phyloP scores from a whole-genome alignment of 331 rosid genomes.

The Rhamnella rubrinervis region DNA sequence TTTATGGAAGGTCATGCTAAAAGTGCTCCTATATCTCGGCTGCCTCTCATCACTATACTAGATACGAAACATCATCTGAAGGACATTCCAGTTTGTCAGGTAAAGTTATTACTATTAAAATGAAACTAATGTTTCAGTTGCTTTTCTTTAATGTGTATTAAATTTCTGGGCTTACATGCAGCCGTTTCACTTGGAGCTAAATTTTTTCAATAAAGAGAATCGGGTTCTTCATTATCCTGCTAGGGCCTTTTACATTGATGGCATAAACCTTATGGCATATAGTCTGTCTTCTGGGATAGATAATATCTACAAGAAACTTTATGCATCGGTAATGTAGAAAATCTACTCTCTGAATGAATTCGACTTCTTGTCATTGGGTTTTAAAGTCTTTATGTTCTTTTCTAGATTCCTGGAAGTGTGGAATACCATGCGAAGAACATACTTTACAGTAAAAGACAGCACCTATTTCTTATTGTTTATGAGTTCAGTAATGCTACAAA shows the following conservation, averaged over 20 bases:
- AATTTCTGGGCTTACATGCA: slow-evolving; percentile 41
- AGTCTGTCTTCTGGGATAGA: slow-evolving; percentile 74
- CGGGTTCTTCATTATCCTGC: slow-evolving; percentile 96
- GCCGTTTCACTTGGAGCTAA: slow-evolving; percentile 97
- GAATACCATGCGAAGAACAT: slow-evolving; percentile 76
- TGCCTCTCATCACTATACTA: slow-evolving; percentile 80
- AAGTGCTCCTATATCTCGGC: slow-evolving; percentile 85
- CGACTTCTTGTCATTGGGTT: slow-evolving; percentile 21
- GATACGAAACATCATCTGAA: slow-evolving; percentile 84
- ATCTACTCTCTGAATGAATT: slow-evolving; percentile 21
- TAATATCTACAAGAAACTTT: slow-evolving; percentile 81
- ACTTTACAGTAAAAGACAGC: slow-evolving; percentile 75
- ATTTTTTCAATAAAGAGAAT: slow-evolving; percentile 91
- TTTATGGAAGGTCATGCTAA: slow-evolving; percentile 96
- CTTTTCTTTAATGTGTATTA: slow-evolving; percentile 27
- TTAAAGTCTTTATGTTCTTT: slow-evolving; percentile 19
- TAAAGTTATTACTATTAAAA: slow-evolving; percentile 31
- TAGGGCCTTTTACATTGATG: slow-evolving; percentile 85
- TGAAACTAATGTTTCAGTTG: slow-evolving; percentile 19
- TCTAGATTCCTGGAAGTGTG: slow-evolving; percentile 80
- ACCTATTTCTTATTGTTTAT: slow-evolving; percentile 74
- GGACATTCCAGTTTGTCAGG: slow-evolving; percentile 85
- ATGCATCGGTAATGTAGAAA: slow-evolving; percentile 64
- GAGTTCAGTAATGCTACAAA: slow-evolving; percentile 76
- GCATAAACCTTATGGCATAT: slow-evolving; percentile 77